phyloP scores from a whole-genome alignment of 169 alveolate genomes.

The Sarcocystis neurona region DNA sequence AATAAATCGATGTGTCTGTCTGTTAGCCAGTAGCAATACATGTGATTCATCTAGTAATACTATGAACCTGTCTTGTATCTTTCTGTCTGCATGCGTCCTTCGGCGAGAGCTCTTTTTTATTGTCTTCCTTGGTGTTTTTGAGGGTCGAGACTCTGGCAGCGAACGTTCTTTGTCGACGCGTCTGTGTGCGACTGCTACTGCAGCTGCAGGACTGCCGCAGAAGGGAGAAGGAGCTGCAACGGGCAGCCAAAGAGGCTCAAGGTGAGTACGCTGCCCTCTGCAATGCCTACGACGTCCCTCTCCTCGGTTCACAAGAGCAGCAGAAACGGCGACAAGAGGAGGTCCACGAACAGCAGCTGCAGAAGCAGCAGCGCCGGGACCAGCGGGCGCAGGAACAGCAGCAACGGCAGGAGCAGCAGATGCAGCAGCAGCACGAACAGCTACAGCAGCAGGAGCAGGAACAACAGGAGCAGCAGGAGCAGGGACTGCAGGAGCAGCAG shows the following conservation, averaged over 20 bases:
- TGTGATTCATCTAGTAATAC: background rate
- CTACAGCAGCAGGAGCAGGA: no score
- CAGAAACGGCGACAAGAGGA: background rate
- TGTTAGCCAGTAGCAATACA: background rate
- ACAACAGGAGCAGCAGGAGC: no score
- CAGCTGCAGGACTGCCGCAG: background rate
- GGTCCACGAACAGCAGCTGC: background rate
- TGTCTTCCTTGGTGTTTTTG: background rate
- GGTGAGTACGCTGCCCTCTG: slow-evolving; percentile 1
- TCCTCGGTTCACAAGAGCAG: background rate
- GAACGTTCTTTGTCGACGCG: background rate
- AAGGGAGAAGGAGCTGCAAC: slow-evolving; percentile 22
- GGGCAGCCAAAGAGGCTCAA: slow-evolving; percentile 12
- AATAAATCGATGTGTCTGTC: background rate
- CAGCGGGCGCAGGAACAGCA: no score
- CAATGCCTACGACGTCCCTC: background rate
- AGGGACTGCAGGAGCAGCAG: no score
- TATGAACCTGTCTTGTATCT: background rate
- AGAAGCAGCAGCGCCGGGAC: no score
- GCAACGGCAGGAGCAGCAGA: no score
- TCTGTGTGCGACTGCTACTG: background rate
- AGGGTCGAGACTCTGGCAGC: background rate
- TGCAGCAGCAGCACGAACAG: no score
- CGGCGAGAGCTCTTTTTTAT: background rate
- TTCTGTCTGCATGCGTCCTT: background rate